Evolutionary conservation across 2,329 filamentous ascomycete genomes (phyloP).

Genomic region (Tolypocladium ovalisporum): DNA sequence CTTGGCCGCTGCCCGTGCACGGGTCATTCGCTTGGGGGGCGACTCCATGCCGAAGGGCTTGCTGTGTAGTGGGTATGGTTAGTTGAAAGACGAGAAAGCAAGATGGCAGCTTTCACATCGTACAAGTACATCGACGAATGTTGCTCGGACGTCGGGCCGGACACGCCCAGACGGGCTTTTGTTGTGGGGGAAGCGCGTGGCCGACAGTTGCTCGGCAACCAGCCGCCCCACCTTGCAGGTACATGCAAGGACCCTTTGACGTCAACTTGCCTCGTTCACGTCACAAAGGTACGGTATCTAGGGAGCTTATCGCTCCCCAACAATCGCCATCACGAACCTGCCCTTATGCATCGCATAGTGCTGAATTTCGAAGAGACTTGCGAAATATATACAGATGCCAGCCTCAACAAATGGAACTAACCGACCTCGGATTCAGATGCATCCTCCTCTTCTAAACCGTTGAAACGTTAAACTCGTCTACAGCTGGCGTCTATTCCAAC

Average conservation of each 20-base stretch:
- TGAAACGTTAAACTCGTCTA: background rate
- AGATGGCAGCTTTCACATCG: conserved; percentile 12
- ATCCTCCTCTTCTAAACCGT: background rate
- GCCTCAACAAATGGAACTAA: background rate
- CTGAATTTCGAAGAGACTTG: too few species aligned
- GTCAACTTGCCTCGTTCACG: background rate
- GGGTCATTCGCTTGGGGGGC: conserved; percentile 49
- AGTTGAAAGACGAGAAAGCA: conserved; percentile 3
- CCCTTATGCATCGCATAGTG: too few species aligned
- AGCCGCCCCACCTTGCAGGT: background rate
- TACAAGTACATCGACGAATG: background rate
- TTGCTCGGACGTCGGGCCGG: background rate
- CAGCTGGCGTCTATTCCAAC: background rate
- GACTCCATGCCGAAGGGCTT: conserved; percentile 32
- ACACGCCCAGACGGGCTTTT: conserved; percentile 1
- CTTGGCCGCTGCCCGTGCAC: conserved; percentile 34
- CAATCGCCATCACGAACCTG: background rate
- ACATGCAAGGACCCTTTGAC: background rate
- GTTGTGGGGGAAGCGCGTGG: conserved; percentile 3
- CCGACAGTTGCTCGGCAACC: conserved; percentile 9
- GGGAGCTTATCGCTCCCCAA: background rate
- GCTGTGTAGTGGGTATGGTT: conserved; percentile 1
- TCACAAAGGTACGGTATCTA: too few species aligned
- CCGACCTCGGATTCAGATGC: background rate
- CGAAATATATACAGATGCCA: background rate